phyloP scores from a whole-genome alignment of 495 filamentous ascomycete species.

The Schizothecium vesticola region DNA sequence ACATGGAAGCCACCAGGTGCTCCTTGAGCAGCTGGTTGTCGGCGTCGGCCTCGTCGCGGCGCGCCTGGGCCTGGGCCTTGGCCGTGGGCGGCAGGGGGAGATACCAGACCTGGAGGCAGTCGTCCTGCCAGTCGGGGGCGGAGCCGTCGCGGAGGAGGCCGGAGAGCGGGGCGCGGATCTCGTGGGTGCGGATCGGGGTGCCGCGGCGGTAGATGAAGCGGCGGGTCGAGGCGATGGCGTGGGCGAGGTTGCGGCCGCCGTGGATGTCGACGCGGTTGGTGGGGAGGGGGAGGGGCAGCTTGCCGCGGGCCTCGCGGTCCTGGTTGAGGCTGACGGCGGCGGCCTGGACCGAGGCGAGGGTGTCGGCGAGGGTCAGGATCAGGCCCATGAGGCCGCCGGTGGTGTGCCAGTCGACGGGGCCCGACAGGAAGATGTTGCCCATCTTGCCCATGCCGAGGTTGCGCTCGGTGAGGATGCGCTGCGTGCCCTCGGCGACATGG shows the following conservation, averaged over 20 bases:
- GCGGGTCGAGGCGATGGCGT: slow-evolving; percentile 75
- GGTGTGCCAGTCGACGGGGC: slow-evolving; percentile 65
- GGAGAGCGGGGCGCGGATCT: slow-evolving; percentile 53
- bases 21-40: slow-evolving; percentile 46
- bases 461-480: slow-evolving; percentile 67
- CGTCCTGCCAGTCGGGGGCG: slow-evolving; percentile 65
- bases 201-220: slow-evolving; percentile 84
- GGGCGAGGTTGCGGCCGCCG: slow-evolving; percentile 69
- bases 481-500: slow-evolving; percentile 74
- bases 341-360: slow-evolving; percentile 17
- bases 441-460: slow-evolving; percentile 55
- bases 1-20: slow-evolving; percentile 70
- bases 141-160: slow-evolving; percentile 24
- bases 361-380: slow-evolving; percentile 75
- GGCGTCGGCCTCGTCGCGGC: slow-evolving; percentile 8
- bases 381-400: slow-evolving; percentile 79
- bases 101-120: slow-evolving; percentile 75
- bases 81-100: slow-evolving; percentile 41
- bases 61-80: neutral
- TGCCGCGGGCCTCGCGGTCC: slow-evolving; percentile 29
- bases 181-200: slow-evolving; percentile 61
- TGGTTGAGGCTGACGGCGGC: slow-evolving; percentile 16
- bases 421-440: slow-evolving; percentile 74
- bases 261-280: slow-evolving; percentile 56
- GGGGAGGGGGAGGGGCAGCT: slow-evolving; percentile 3